phyloP scores from a whole-genome alignment of 2,329 filamentous ascomycete species.

The Coniochaeta sp. region DNA sequence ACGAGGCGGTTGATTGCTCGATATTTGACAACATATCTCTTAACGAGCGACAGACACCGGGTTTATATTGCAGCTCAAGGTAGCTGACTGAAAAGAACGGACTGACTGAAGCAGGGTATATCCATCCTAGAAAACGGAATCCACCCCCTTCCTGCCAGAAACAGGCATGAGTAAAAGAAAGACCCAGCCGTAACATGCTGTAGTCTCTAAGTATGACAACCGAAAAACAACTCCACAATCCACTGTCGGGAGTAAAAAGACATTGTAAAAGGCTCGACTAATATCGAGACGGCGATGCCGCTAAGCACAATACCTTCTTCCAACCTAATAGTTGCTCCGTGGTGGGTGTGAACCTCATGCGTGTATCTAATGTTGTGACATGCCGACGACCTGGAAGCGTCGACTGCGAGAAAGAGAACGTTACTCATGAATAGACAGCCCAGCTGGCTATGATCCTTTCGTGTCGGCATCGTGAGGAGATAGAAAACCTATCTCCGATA shows the following conservation, averaged over 20 bases:
- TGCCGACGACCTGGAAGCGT: neutral
- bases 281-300: neutral
- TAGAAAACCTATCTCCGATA: neutral
- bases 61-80: no score
- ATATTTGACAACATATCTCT: no score
- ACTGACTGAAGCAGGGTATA: neutral
- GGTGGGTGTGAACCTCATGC: slow-evolving; percentile 4
- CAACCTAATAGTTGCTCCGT: slow-evolving; percentile 3
- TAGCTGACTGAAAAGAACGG: neutral
- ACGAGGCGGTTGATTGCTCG: neutral
- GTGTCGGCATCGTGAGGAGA: neutral
- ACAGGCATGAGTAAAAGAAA: neutral
- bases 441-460: neutral
- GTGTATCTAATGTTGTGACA: neutral
- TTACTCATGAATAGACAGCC: neutral
- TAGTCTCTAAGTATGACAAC: neutral
- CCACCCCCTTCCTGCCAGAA: neutral
- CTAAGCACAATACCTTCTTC: neutral
- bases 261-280: neutral
- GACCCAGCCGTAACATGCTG: neutral
- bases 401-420: neutral
- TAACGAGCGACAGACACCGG: no score
- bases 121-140: neutral
- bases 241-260: neutral
- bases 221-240: neutral